phyloP scores from a whole-genome alignment of 192 early-diverging fungal genomes.

The Coemansia biformis region DNA sequence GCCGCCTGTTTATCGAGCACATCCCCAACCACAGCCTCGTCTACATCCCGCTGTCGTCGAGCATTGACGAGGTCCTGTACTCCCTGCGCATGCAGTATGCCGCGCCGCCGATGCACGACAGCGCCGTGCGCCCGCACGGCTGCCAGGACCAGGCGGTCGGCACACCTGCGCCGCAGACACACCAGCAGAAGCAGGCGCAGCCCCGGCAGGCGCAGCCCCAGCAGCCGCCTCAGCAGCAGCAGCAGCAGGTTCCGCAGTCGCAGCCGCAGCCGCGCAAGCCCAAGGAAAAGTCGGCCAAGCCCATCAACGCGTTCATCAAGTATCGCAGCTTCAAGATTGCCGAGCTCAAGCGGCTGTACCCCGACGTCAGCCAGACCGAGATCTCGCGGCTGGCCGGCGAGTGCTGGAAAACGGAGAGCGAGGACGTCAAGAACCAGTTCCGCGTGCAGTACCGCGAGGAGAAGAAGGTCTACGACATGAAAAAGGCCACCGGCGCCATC shows the following conservation, averaged over 20 bases:
- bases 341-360: conserved; percentile 45
- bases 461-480: conserved; percentile 44
- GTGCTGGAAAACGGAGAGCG: conserved; percentile 45
- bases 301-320: conserved; percentile 50
- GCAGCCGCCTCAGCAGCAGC: neutral
- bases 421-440: conserved; percentile 48
- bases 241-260: conserved; percentile 5
- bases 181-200: conserved; percentile 1
- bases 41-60: conserved; percentile 25
- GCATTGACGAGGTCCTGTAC: conserved; percentile 27
- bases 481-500: conserved; percentile 25
- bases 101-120: conserved; percentile 7
- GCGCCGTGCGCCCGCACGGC: neutral
- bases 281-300: conserved; percentile 50
- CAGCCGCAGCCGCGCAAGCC: conserved; percentile 24
- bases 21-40: conserved; percentile 41
- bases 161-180: neutral
- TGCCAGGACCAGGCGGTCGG: neutral
- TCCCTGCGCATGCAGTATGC: conserved; percentile 8
- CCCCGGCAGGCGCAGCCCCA: neutral
- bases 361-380: conserved; percentile 46
- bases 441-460: conserved; percentile 36
- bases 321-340: conserved; percentile 49
- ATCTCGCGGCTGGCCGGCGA: conserved; percentile 49
- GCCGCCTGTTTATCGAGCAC: conserved; percentile 41